These are phyloP conservation scores for Hypomontagnella submonticulosa DNA, from an alignment of 495 filamentous ascomycete genomes.

Conservation along the genomic window DNA sequence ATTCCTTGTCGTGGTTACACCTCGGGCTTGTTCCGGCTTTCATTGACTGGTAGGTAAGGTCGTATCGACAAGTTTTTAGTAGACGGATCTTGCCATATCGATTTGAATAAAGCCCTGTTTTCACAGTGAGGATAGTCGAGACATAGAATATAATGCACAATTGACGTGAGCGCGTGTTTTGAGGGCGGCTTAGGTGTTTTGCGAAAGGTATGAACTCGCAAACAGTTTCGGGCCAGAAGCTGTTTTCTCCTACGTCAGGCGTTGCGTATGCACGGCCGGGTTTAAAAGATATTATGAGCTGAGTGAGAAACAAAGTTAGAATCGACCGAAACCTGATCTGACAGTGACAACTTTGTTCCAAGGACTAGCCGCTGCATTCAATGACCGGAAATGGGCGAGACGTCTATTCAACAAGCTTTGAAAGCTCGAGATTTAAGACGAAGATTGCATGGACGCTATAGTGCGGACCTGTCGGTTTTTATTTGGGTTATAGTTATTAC, in stretches of 20 bases:
- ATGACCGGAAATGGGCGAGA: background rate
- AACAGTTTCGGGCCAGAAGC: background rate
- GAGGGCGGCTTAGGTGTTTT: background rate
- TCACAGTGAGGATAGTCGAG: background rate
- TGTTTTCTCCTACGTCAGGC: background rate
- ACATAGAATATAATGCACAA: background rate
- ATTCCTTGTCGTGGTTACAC: slow-evolving; percentile 24
- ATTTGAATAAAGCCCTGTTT: slow-evolving; percentile 2
- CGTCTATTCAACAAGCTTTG: background rate
- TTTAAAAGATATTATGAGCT: background rate
- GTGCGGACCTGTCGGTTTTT: slow-evolving; percentile 19
- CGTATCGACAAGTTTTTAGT: background rate
- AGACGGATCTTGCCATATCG: slow-evolving; percentile 4
- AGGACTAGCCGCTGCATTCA: background rate
- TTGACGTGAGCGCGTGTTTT: background rate
- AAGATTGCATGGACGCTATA: slow-evolving; percentile 4
- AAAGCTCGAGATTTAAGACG: background rate
- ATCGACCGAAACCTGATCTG: slow-evolving; percentile 5
- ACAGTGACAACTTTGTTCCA: slow-evolving; percentile 1
- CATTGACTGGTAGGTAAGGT: slow-evolving; percentile 4
- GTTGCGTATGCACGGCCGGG: background rate
- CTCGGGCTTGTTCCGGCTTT: slow-evolving; percentile 14
- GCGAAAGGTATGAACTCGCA: background rate
- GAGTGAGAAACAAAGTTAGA: background rate
- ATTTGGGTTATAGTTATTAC: background rate